A percentile compares a stretch with the other conserved stretches of the same genome.
These are phyloP conservation scores for Abrus pulchellus DNA, from an alignment of 306 rosid species.

Conservation along the genomic window DNA sequence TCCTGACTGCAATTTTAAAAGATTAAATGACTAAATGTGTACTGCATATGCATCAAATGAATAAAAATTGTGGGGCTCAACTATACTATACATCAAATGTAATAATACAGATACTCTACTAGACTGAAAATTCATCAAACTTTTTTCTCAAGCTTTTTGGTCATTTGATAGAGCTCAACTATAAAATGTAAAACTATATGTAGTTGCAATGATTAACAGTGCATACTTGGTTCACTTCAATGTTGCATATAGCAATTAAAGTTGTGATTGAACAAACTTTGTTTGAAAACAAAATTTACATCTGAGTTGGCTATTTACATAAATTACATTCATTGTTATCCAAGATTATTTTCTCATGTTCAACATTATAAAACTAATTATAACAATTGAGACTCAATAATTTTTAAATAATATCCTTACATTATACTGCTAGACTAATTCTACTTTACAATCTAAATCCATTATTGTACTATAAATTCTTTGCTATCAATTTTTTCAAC, in stretches of 20 bases:
- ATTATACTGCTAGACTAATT: neutral
- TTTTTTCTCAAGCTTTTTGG: neutral
- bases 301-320: too few species aligned
- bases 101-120: neutral
- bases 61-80: neutral
- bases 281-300: neutral
- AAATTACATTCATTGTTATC: neutral
- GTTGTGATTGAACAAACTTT: too few species aligned
- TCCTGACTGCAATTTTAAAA: neutral
- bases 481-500: neutral
- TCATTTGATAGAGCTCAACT: neutral
- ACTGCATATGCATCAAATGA: neutral
- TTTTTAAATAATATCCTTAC: conserved; percentile 9
- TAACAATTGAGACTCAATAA: neutral
- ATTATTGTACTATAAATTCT: neutral
- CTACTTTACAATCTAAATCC: neutral
- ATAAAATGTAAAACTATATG: neutral
- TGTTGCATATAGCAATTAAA: too few species aligned
- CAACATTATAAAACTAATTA: neutral
- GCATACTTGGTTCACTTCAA: neutral
- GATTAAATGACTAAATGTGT: neutral
- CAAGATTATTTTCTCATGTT: neutral
- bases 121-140: neutral
- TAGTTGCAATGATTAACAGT: neutral
- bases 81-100: neutral